These are phyloP conservation scores for Penicillium occitanis DNA, from an alignment of 2,329 filamentous ascomycete genomes.

Conservation along the genomic window DNA sequence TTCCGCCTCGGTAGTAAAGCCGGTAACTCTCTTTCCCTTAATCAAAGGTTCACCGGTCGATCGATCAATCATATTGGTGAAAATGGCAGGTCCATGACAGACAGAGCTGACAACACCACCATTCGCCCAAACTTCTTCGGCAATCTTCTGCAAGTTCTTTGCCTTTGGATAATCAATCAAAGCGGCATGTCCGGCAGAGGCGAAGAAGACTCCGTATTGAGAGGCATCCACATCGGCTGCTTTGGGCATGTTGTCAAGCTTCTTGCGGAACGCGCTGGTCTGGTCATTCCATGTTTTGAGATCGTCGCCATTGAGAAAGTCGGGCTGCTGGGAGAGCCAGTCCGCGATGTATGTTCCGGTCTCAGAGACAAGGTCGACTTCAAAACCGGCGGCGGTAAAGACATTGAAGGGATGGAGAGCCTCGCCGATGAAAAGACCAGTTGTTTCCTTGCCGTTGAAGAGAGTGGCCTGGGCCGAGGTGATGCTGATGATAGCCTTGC, in stretches of 20 bases:
- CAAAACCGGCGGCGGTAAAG: constrained; percentile 33
- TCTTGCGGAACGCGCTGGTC: constrained; percentile 33
- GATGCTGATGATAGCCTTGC: constrained; percentile 13
- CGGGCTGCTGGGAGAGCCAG: constrained; percentile 36
- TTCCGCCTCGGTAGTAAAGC: constrained; percentile 41
- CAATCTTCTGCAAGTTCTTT: constrained; percentile 29
- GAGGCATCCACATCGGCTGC: constrained; percentile 29
- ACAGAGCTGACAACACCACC: constrained; percentile 38
- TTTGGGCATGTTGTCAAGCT: constrained; percentile 35
- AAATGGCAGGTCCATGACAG: constrained; percentile 43
- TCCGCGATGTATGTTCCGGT: constrained; percentile 40
- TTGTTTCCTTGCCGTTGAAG: constrained; percentile 14
- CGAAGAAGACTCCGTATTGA: constrained; percentile 42
- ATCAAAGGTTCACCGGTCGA: constrained; percentile 37
- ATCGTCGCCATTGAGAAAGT: constrained; percentile 37
- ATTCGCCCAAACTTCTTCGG: constrained; percentile 30
- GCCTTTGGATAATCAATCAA: constrained; percentile 45
- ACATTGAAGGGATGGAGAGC: constrained; percentile 21
- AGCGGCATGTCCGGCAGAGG: constrained; percentile 42
- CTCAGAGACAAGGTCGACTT: constrained; percentile 45
- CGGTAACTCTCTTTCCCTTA: constrained; percentile 37
- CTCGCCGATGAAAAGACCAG: constrained; percentile 15
- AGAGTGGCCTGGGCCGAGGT: constrained; percentile 16
- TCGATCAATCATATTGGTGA: constrained; percentile 36
- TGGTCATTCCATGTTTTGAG: constrained; percentile 34